Evolutionary conservation across 768 basidiomycete genomes (phyloP), one percentile per base, ranked within the genome.

Genomic region (Rickenella mellea): DNA sequence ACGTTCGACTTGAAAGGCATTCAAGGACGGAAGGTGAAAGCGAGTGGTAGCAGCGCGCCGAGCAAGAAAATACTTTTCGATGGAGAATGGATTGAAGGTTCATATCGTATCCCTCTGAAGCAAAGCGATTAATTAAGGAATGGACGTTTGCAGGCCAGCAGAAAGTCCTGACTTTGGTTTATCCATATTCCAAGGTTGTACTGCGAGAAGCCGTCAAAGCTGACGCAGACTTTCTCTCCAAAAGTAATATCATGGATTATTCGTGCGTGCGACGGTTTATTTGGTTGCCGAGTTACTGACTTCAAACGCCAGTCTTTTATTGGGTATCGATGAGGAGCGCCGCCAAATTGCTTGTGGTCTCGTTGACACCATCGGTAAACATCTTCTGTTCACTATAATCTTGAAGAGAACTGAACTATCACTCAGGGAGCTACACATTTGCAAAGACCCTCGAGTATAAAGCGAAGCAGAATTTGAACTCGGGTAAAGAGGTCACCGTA

Each of bases 1-100:
- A 82, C 76, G 0, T 91, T 83, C 51, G 87, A 91, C 55, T 62
- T 91, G 40, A 91, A 91, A 57, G 87, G 87, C 2, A 89, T 91
- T 27, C 80, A 80, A 42, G 81, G 82, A 0, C 66, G 85, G 12
- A 83, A 78, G 54, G 78, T 83, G 37, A 84, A 83, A 56, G 52
- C 54, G 21, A 61, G 59, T 42, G 54, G 55, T n/a, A 55, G 54
- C 28, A 55, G 60, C 27, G 45, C 60, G 33, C 37, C 63, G n/a
- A 55, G 56, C 14, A 66, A 70, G 2, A 76, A 71, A 56, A 87
- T 80, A 0, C 57, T 86, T 24, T 86, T 83, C 52, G 87, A 91
- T 56, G 79, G 76, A 3, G 87, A 91, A 56, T 91, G 85, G 86
- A 77, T 88, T 26, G 84, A 91, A 62, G 78, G 81, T 78, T 48